Evolutionary conservation across 2,329 filamentous ascomycete species (phyloP).

Genomic region (Diaporthe amygdali): DNA sequence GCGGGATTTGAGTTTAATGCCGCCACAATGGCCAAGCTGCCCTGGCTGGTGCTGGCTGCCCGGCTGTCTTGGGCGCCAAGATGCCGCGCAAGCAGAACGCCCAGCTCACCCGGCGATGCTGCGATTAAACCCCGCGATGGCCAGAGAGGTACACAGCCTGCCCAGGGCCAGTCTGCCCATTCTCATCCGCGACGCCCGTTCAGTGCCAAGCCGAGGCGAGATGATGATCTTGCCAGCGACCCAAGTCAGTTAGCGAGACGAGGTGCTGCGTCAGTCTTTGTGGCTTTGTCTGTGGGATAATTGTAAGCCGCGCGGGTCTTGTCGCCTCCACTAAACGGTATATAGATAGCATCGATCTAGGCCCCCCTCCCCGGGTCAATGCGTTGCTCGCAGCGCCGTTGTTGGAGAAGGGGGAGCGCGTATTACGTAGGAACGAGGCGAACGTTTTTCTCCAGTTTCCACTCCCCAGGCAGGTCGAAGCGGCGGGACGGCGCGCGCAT

Average conservation of each 20-base stretch:
- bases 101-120: neutral
- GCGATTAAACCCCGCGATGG: neutral
- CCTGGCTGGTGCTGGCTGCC: neutral
- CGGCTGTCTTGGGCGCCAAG: constrained; percentile 14
- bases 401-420: neutral
- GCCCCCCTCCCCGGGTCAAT: neutral
- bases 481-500: constrained; percentile 8
- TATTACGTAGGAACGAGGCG: neutral
- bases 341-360: constrained; percentile 9
- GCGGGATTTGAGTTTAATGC: constrained; percentile 6
- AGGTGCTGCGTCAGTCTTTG: constrained; percentile 1
- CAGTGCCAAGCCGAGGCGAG: constrained; percentile 1
- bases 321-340: constrained; percentile 11
- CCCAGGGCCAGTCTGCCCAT: neutral
- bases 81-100: neutral
- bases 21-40: neutral
- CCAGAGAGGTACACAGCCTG: neutral
- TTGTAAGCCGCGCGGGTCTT: neutral
- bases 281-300: neutral
- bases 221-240: constrained; percentile 8
- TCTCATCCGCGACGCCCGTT: neutral
- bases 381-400: neutral
- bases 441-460: neutral
- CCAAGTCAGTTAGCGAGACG: constrained; percentile 7
- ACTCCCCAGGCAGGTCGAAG: neutral